Evolutionary conservation across 805 yeast species (phyloP).

Genomic region (Starmerella apis): DNA sequence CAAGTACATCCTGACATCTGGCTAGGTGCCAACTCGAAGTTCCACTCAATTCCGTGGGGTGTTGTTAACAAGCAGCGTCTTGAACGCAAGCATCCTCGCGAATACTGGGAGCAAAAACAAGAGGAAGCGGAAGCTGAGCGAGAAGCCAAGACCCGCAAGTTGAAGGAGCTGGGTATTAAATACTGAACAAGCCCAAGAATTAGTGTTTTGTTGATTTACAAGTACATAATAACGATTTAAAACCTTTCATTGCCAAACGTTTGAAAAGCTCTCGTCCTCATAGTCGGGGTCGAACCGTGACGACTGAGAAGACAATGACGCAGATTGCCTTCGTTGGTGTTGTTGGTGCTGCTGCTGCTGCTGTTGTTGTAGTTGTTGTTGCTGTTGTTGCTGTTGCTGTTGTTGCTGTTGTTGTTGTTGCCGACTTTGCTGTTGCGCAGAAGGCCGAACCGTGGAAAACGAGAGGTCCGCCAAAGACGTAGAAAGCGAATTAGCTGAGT

Average conservation of each 20-base stretch:
- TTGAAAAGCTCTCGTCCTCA: slow-evolving; percentile 22
- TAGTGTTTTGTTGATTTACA: not conserved
- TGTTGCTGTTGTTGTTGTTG: not conserved
- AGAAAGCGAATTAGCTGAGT: not conserved
- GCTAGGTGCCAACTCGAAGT: slow-evolving; percentile 45
- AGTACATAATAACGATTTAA: not conserved
- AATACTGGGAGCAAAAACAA: slow-evolving; percentile 47
- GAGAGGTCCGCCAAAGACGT: slow-evolving; percentile 1
- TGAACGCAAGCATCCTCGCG: slow-evolving; percentile 48
- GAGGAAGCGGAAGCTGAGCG: slow-evolving; percentile 38
- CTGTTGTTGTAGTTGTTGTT: not conserved
- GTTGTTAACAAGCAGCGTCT: slow-evolving; percentile 44
- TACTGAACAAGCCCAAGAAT: slow-evolving; percentile 30
- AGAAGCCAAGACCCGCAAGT: slow-evolving; percentile 39
- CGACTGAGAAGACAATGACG: not conserved
- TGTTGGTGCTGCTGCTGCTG: not conserved
- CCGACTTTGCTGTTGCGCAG: not conserved
- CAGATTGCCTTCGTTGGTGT: not conserved
- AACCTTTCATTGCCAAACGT: slow-evolving; percentile 16
- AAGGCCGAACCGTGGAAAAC: not conserved
- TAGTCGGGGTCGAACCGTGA: slow-evolving; percentile 9
- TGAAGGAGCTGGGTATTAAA: slow-evolving; percentile 51
- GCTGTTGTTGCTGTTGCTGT: not conserved
- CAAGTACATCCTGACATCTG: slow-evolving; percentile 43
- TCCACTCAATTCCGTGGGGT: slow-evolving; percentile 50